Evolutionary conservation across 2,329 filamentous ascomycete species (phyloP).

Genomic region (Xylaria sp.): DNA sequence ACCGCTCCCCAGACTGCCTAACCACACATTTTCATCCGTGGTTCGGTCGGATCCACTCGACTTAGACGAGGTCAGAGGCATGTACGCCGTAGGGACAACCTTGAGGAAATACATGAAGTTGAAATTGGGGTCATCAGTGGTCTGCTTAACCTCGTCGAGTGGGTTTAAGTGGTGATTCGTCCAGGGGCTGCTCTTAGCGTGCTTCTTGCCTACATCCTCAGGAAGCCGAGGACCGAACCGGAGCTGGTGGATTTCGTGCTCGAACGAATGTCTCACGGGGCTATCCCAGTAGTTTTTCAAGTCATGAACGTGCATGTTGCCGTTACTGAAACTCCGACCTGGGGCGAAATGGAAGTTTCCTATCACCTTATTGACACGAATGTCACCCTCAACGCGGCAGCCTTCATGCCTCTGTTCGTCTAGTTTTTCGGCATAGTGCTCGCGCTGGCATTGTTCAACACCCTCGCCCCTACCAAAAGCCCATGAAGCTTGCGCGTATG

Average conservation of each 20-base stretch:
- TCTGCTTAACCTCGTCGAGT: constrained; percentile 81
- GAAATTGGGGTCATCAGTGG: constrained; percentile 82
- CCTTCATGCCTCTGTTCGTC: constrained; percentile 90
- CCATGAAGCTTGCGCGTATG: constrained; percentile 90
- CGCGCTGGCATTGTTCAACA: constrained; percentile 93
- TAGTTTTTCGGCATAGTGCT: constrained; percentile 91
- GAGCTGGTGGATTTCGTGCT: constrained; percentile 86
- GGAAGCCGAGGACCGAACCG: constrained; percentile 94
- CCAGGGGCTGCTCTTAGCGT: constrained; percentile 69
- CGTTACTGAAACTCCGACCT: constrained; percentile 93
- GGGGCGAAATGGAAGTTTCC: constrained; percentile 99
- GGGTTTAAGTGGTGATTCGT: constrained; percentile 93
- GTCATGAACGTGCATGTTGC: constrained; percentile 97
- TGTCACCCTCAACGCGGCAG: constrained; percentile 89
- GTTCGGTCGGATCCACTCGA: constrained; percentile 50
- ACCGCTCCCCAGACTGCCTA: constrained; percentile 75
- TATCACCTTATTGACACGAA: constrained; percentile 97
- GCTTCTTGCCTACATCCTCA: constrained; percentile 71
- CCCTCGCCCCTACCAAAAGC: constrained; percentile 91
- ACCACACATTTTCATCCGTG: constrained; percentile 64
- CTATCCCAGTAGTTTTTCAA: constrained; percentile 92
- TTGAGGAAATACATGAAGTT: constrained; percentile 99
- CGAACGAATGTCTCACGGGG: constrained; percentile 83
- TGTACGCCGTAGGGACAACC: constrained; percentile 94
- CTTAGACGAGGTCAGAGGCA: constrained; percentile 83